These are phyloP conservation scores for Candolleomyces eurysporus DNA, from an alignment of 768 basidiomycete genomes.

Conservation along the genomic window DNA sequence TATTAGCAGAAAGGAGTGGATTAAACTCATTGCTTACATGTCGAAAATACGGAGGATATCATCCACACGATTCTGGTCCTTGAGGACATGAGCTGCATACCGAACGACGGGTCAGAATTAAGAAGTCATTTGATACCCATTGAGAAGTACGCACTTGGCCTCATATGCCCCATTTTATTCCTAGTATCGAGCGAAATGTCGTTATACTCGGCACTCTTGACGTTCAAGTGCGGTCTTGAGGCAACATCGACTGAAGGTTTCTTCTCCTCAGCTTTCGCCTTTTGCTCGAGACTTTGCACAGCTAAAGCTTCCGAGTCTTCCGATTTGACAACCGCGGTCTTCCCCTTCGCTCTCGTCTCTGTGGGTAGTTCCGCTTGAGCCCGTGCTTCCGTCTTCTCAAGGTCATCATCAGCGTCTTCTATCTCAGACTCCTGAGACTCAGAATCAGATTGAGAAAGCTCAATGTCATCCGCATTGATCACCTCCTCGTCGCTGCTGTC, in stretches of 20 bases:
- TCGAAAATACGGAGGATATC: constrained; percentile 81
- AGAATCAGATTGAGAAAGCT: neutral
- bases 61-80: constrained; percentile 60
- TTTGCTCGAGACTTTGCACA: neutral
- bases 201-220: constrained; percentile 52
- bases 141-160: constrained; percentile 52
- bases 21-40: constrained; percentile 41
- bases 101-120: neutral
- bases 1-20: neutral
- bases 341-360: neutral
- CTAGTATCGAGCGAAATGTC: constrained; percentile 46
- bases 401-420: neutral
- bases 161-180: constrained; percentile 51
- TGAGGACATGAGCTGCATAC: constrained; percentile 56
- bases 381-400: neutral
- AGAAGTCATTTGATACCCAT: neutral
- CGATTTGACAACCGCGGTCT: neutral
- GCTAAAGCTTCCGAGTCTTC: neutral
- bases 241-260: neutral
- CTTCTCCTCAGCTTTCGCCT: neutral
- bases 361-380: neutral
- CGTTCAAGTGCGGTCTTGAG: constrained; percentile 36
- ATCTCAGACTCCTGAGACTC: neutral
- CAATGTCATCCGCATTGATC: constrained; percentile 2
- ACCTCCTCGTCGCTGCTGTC: constrained; percentile 1